Conservation (phyloP, 164 flowering plant genomes). For the Kingdonia uniflora region DNA sequence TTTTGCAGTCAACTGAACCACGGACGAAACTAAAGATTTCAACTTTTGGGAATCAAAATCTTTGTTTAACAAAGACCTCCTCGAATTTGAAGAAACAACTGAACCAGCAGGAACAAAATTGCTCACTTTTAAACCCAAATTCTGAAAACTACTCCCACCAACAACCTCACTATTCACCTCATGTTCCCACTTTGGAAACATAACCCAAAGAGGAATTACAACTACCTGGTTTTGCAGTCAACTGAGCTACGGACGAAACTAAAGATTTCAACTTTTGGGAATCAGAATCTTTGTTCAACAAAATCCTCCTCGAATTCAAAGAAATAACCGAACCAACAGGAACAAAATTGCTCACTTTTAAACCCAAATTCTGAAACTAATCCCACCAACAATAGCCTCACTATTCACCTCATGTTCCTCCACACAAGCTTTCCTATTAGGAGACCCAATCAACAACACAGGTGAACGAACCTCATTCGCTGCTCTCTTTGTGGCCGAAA, state of each 20-base stretch:
- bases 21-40: conserved; percentile 30
- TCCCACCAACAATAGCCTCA: conserved; percentile 15
- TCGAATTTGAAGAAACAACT: conserved; percentile 14
- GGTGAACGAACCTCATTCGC: conserved; percentile 67
- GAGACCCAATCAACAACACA: conserved; percentile 56
- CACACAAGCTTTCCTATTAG: conserved; percentile 14
- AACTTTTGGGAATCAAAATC: conserved; percentile 36
- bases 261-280: conserved; percentile 37
- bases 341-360: conserved; percentile 35
- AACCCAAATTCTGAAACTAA: conserved; percentile 22
- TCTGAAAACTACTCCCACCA: conserved; percentile 23
- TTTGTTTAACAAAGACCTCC: conserved; percentile 25
- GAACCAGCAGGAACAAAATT: conserved; percentile 42
- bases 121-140: conserved; percentile 21
- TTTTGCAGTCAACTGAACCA: conserved; percentile 15
- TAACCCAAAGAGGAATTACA: conserved; percentile 18
- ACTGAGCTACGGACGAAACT: conserved; percentile 24
- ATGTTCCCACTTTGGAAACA: conserved; percentile 6
- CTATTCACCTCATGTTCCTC: conserved; percentile 3
- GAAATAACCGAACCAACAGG: conserved; percentile 26
- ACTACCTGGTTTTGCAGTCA: conserved; percentile 7
- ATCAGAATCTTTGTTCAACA: conserved; percentile 26
- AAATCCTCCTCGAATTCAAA: conserved; percentile 23
- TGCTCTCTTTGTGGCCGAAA: conserved; percentile 54
- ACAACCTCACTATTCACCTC: conserved; percentile 12